Evolutionary conservation across 257 asterid genomes (phyloP), one percentile per base, ranked within the genome.

Genomic region (Petrea volubilis): DNA sequence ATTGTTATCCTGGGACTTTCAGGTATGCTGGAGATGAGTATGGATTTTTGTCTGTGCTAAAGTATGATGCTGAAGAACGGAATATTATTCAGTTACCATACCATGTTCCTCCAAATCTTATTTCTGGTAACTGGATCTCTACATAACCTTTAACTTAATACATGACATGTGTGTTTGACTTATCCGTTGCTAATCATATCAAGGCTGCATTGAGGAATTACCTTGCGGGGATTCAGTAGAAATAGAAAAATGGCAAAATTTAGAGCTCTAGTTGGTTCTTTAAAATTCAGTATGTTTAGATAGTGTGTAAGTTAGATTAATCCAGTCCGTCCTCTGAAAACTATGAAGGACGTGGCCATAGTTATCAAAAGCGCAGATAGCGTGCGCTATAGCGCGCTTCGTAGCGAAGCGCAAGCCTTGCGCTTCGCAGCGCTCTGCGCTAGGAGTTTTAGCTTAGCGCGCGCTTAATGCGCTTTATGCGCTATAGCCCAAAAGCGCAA

Each of bases 21-120:
- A 95, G 98, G 89, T 92, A 86, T 71, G 71, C 88, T 23, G 97
- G 99, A 21, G 98, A 95, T 70, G 99, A 92, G 85, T 90, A 88
- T 78, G 99, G 99, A 56, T 92, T 80, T 77, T 72, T 95, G 73
- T 92, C 95, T 41, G 91, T 84, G 82, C 79, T 90, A 77, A 95
- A 95, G 87, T 90, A 88, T 59, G 90, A 92, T 76, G 80, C 81
- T 61, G 93, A 78, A 67, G 95, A 80, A 78, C 69, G 85, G 56
- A 74, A 72, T 63, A 76, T 95, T 70, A 69, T 83, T 78, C 96
- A 79, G 23, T 73, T 95, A 56, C 85, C 95, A 20, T 95, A 95
- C 80, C 83, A 95, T 50, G 58, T 92, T 72, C 94, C 97, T 71
- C 87, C 98, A 51, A 90, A 95, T 80, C 84, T 88, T 79, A 77